Evolutionary conservation across 2,329 filamentous ascomycete species (phyloP).

Genomic region (Ceratocystis alfenasii): DNA sequence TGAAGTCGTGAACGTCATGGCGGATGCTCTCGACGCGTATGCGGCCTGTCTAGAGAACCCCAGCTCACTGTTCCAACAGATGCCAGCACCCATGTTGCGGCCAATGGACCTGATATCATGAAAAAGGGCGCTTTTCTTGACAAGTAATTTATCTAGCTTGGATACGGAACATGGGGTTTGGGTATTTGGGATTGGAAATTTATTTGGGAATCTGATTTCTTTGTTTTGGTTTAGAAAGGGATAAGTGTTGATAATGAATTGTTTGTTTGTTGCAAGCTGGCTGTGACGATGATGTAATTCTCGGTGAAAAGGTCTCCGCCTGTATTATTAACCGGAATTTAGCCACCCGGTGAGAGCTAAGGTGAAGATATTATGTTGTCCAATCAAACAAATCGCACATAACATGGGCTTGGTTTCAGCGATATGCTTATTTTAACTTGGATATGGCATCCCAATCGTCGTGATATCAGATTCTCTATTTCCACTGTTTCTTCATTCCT

Average conservation of each 20-base stretch:
- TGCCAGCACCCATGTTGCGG: constrained; percentile 6
- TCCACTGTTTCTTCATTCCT: not conserved
- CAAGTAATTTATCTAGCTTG: too few species aligned
- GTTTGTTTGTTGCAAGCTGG: too few species aligned
- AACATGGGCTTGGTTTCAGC: not conserved
- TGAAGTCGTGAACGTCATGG: constrained; percentile 48
- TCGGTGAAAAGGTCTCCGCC: not conserved
- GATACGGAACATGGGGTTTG: not conserved
- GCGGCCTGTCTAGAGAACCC: constrained; percentile 46
- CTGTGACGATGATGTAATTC: not conserved
- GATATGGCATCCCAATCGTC: not conserved
- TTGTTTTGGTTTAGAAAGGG: too few species aligned
- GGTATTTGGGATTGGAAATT: not conserved
- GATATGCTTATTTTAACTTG: not conserved
- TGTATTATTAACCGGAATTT: not conserved
- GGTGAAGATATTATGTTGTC: constrained; percentile 11
- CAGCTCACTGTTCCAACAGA: constrained; percentile 4
- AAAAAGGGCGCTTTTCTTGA: not conserved
- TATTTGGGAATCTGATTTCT: too few species aligned
- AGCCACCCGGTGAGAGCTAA: not conserved
- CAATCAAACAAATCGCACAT: not conserved
- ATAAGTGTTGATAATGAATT: too few species aligned
- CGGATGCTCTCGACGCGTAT: constrained; percentile 44
- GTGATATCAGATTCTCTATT: not conserved
- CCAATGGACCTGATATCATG: constrained; percentile 14